Conservation (phyloP, 2,329 filamentous ascomycete genomes). For the Calonectria hongkongensis region DNA sequence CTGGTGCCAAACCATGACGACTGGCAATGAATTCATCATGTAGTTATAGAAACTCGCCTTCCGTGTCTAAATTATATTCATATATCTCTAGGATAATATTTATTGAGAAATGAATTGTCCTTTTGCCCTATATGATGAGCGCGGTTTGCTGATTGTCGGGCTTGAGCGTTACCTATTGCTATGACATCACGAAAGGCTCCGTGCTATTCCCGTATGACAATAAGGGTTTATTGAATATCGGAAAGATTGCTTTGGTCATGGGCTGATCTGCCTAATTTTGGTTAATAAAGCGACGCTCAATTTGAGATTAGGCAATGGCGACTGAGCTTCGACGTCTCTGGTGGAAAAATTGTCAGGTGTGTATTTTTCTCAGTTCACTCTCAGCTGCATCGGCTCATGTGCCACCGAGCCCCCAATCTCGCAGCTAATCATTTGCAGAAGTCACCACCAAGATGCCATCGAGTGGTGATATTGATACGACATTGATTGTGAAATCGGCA, state of each 20-base stretch:
- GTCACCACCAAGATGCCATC: neutral
- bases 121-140: too few relatives aligned
- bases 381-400: conserved; percentile 4
- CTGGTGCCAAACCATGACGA: too few relatives aligned
- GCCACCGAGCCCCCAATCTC: neutral
- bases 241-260: neutral
- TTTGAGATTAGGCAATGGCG: neutral
- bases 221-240: neutral
- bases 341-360: conserved; percentile 1
- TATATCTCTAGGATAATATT: too few relatives aligned
- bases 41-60: too few relatives aligned
- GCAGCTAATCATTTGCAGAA: neutral
- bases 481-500: neutral
- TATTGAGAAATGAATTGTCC: too few relatives aligned
- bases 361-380: neutral
- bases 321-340: neutral
- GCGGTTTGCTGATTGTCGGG: too few relatives aligned
- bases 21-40: too few relatives aligned
- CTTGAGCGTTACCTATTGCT: too few relatives aligned
- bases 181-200: neutral
- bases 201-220: neutral
- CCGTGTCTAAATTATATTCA: too few relatives aligned
- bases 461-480: neutral
- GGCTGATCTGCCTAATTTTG: conserved; percentile 1
- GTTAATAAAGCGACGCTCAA: neutral